Conservation (phyloP, 2,329 filamentous ascomycete species). For the Pyricularia sp. region DNA sequence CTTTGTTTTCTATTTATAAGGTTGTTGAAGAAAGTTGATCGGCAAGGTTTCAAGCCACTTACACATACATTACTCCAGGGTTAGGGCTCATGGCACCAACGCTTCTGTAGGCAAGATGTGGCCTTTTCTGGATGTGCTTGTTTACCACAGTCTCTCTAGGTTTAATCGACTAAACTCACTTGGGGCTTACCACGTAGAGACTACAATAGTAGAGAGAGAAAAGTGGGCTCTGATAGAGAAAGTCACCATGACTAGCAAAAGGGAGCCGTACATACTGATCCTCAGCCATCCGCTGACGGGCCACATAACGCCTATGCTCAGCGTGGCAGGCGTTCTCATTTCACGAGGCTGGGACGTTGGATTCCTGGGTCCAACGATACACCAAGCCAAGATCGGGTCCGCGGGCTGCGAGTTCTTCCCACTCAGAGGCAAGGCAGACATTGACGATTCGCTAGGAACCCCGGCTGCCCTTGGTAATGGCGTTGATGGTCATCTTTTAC, state of each 20-base stretch:
- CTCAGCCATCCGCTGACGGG: constrained; percentile 25
- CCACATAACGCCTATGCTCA: constrained; percentile 24
- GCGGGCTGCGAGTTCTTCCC: constrained; percentile 23
- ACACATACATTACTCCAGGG: neutral
- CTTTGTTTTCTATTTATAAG: neutral
- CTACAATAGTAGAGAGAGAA: no score
- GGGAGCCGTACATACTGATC: constrained; percentile 10
- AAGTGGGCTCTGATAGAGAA: neutral
- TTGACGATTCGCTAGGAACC: constrained; percentile 18
- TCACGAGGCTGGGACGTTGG: constrained; percentile 20
- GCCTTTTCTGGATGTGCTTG: neutral
- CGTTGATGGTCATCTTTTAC: constrained; percentile 8
- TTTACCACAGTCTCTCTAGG: neutral
- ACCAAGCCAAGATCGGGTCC: constrained; percentile 22
- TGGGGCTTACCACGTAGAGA: no score
- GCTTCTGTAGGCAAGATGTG: neutral
- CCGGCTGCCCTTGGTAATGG: neutral
- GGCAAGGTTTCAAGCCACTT: neutral
- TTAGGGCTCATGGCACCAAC: neutral
- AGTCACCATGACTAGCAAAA: neutral
- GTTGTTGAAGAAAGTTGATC: neutral
- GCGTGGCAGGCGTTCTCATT: constrained; percentile 21
- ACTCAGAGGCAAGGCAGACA: constrained; percentile 20
- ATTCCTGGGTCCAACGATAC: constrained; percentile 26
- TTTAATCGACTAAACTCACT: neutral